Evolutionary conservation across 257 asterid genomes (phyloP), one percentile per base, ranked within the genome.

Genomic region (Nicotiana obtusifolia): DNA sequence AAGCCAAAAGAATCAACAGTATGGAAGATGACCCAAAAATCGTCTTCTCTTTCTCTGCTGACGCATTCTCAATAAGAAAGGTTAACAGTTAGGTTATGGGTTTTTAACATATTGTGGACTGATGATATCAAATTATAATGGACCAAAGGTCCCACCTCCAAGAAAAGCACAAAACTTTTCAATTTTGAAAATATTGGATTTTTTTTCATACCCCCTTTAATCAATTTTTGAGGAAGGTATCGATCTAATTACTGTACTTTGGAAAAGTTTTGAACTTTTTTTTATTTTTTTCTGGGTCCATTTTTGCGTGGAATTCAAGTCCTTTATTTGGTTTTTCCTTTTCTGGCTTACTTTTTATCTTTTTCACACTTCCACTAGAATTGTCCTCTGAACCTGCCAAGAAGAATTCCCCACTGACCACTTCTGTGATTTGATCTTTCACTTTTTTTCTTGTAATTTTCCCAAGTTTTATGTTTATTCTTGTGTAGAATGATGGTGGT

Each of bases 231-330:
- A 65, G 49, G 65, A 85, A 81, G 83, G 82, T 13, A 61, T 75
- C 22, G 20, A 64, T 64, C 20, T 44, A 26, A 33, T 31, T 52
- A 41, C 47, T 65, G 5, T 30, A 64, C 53, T 82, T 81, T 86
- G 67, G 82, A 8, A 31, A 81, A 54, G 68, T 75, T 86, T 68
- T 47, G 3, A 65, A 61, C 82, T 78, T 82, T 84, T 82, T 84
- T 84, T 79, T 76, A 78, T 5, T 5, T 28, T 28, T n/a, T 33
- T 30, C 10, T 33, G 24, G 79, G 88, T 89, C 79, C 61, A 78
- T 84, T 84, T 84, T 87, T 84, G 93, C 90, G 85, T 89, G 88
- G 89, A 88, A 79, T 88, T 89, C 87, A 87, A 87, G 88, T 82
- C 76, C 86, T 82, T 68, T 83, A 22, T 76, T 77, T 60, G 77